Percentiles rank a stretch among this genome's conserved stretches.
These are phyloP conservation scores for Eucalyptus shirleyi DNA, from an alignment of 345 rosid species.

Conservation along the genomic window DNA sequence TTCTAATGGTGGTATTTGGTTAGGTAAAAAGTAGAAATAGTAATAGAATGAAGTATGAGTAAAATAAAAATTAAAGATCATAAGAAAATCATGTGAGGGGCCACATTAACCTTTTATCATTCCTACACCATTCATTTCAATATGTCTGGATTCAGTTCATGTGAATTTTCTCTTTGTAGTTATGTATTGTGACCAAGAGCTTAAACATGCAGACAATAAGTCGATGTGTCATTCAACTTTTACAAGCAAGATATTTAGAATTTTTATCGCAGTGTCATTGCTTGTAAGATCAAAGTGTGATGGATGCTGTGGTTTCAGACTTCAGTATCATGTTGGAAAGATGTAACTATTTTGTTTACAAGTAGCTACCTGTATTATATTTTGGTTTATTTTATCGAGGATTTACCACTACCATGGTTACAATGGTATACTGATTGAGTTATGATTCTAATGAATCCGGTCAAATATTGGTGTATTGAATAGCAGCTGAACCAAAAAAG, in stretches of 20 bases:
- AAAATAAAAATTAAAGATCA: neutral
- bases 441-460: neutral
- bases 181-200: neutral
- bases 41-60: neutral
- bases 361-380: neutral
- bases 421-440: neutral
- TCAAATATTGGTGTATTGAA: neutral
- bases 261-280: neutral
- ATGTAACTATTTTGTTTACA: neutral
- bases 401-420: neutral
- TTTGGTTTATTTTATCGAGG: neutral
- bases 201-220: neutral
- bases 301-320: neutral
- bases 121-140: neutral
- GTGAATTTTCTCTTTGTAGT: neutral
- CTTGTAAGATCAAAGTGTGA: neutral
- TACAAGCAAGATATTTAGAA: neutral
- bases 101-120: neutral
- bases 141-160: neutral
- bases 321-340: neutral
- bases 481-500: neutral
- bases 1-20: neutral
- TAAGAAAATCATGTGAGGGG: neutral
- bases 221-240: neutral
- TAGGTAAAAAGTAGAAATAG: neutral